phyloP scores from a whole-genome alignment of 2,329 filamentous ascomycete genomes.

The Trematosphaeria pertusa region DNA sequence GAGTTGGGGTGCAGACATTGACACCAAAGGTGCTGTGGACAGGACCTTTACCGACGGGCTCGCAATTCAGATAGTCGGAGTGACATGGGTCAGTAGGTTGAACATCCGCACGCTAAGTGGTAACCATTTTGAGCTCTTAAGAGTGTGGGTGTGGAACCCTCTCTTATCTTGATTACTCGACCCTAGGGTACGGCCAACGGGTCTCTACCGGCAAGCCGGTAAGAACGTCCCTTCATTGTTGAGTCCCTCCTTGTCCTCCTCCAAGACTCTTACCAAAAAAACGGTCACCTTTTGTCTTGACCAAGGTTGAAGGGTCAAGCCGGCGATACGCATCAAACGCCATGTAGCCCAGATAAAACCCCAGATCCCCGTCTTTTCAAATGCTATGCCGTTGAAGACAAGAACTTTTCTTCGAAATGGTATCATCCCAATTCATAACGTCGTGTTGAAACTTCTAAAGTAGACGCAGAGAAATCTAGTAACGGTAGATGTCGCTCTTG shows the following conservation, averaged over 20 bases:
- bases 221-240: conserved; percentile 4
- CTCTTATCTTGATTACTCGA: conserved; percentile 15
- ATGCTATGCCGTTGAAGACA: conserved; percentile 68
- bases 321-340: conserved; percentile 47
- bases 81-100: no score
- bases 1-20: no score
- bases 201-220: conserved; percentile 28
- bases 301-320: conserved; percentile 49
- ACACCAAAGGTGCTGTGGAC: no score
- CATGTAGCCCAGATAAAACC: conserved; percentile 40
- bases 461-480: conserved; percentile 46
- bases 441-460: conserved; percentile 60
- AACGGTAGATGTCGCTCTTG: conserved; percentile 87
- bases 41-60: no score
- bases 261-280: no score
- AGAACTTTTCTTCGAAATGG: conserved; percentile 57
- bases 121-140: no score
- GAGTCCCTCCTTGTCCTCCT: conserved; percentile 15
- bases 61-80: no score
- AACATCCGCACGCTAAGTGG: no score
- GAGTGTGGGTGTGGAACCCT: conserved; percentile 19
- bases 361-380: conserved; percentile 37
- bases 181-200: conserved; percentile 19
- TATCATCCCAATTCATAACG: conserved; percentile 66
- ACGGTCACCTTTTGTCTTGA: conserved; percentile 38